Percentiles rank a stretch among this genome's conserved stretches.
These are phyloP conservation scores for Gaertneriomyces sp. DNA, from an alignment of 192 early-diverging fungal species.

Conservation along the genomic window DNA sequence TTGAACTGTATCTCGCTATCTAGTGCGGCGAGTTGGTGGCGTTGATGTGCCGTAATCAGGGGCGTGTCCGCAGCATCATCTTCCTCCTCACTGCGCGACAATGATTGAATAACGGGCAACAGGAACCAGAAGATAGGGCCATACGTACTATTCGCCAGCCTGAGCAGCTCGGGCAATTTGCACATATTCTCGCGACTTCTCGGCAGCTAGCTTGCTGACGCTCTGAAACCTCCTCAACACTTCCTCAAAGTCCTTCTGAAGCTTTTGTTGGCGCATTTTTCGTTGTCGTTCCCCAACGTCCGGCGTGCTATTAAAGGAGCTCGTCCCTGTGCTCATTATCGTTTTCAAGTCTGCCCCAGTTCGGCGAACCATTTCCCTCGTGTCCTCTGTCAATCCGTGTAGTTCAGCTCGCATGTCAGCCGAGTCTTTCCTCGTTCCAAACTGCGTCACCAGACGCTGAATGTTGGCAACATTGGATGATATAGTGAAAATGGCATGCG, in stretches of 20 bases:
- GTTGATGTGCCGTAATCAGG: constrained; percentile 47
- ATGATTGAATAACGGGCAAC: background rate
- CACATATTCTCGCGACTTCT: constrained; percentile 81
- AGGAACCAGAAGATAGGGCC: background rate
- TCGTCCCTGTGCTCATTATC: constrained; percentile 37
- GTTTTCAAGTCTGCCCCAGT: constrained; percentile 75
- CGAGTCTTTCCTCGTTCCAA: constrained; percentile 77
- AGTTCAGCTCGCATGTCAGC: constrained; percentile 62
- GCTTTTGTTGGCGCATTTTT: constrained; percentile 86
- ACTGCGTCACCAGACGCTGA: constrained; percentile 67
- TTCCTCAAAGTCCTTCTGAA: constrained; percentile 92
- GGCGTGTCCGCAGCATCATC: constrained; percentile 52
- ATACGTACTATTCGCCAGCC: constrained; percentile 25
- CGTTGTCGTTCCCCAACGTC: constrained; percentile 54
- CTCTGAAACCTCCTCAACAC: constrained; percentile 86
- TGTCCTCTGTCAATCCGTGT: constrained; percentile 75
- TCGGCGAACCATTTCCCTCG: constrained; percentile 74
- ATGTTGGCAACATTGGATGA: constrained; percentile 82
- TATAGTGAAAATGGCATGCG: constrained; percentile 82
- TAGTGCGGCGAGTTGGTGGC: constrained; percentile 57
- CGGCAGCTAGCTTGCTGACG: constrained; percentile 75
- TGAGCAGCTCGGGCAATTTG: constrained; percentile 61
- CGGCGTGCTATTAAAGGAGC: background rate
- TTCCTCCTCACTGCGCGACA: constrained; percentile 31
- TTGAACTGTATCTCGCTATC: constrained; percentile 95